These are phyloP conservation scores for Penicillium freii DNA, from an alignment of 2,329 filamentous ascomycete species.

Conservation along the genomic window DNA sequence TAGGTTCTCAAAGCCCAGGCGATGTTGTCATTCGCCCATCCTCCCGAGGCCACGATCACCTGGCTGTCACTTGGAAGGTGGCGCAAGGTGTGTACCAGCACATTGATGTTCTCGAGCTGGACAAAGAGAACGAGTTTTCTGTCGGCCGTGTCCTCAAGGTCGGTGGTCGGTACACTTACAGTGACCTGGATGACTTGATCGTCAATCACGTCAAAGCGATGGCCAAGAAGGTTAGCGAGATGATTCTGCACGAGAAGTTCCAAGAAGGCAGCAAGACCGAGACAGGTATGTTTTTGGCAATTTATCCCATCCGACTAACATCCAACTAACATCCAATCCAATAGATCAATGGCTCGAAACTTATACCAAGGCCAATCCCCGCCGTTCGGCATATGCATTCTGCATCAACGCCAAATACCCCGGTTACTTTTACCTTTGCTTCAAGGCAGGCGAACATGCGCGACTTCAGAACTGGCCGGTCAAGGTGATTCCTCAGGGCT, in stretches of 20 bases:
- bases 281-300: conserved; percentile 65
- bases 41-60: conserved; percentile 90
- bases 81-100: conserved; percentile 95
- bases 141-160: conserved; percentile 84
- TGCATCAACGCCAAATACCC: conserved; percentile 90
- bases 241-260: conserved; percentile 93
- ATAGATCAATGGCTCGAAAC: conserved; percentile 92
- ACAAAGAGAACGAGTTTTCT: conserved; percentile 96
- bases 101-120: conserved; percentile 92
- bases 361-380: conserved; percentile 94
- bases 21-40: conserved; percentile 95
- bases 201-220: conserved; percentile 97
- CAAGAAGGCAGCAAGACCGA: conserved; percentile 76
- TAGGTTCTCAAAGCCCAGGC: conserved; percentile 79
- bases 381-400: conserved; percentile 90
- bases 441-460: conserved; percentile 81
- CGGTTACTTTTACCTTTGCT: conserved; percentile 93
- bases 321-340: not conserved
- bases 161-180: conserved; percentile 85
- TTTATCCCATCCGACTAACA: not conserved
- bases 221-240: conserved; percentile 95
- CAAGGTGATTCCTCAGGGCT: conserved; percentile 88
- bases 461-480: conserved; percentile 77
- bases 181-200: conserved; percentile 94
- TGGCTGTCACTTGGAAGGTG: conserved; percentile 98